Evolutionary conservation across 805 yeast genomes (phyloP), one percentile per base, ranked within the genome.

Genomic region (Pichia kluyveri): DNA sequence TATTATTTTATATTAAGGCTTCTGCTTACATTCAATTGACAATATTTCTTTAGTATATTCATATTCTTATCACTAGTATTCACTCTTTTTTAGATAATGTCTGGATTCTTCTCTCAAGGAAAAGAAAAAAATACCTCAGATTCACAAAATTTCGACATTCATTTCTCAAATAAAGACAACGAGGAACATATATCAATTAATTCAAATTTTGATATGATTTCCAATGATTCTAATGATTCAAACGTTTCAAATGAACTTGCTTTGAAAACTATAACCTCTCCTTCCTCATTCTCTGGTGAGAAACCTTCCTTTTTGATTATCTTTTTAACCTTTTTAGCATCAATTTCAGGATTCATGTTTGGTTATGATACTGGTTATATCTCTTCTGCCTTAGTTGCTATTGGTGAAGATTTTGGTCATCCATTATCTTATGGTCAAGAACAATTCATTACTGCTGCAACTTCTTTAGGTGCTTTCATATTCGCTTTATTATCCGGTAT

Each of bases 351-450:
- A 1, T 88, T 90, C 67, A 80, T 91, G 88, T 91, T 91, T 67
- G 99, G 99, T 56, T 91, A 91, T 61, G 99, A 91, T 65, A 91
- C 98, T 0, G 98, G 98, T 56, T 91, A 91, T 67, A 90, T 91
- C 40, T 91, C 98, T 4, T 82, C 95, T 18, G 97, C 97, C 0
- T 72, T 91, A 58, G 96, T 90, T 19, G 80, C 89, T 37, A 80
- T 91, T 43, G 89, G 90, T 12, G 77, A 80, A 6, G 96, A 86
- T 61, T 75, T 91, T 52, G 78, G 79, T 54, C 72, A 73, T 48
- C 58, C 63, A 0, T 71, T 90, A 46, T 71, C 89, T 0, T 76
- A 79, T 49, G 95, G 96, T 42, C 82, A 89, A 56, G 86, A 87
- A 67, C 96, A 90, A 68, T 70, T 86, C 54, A 88, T 93, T 58